These are phyloP conservation scores for Aspergillus awamori DNA, from an alignment of 2,329 filamentous ascomycete genomes.

Conservation along the genomic window DNA sequence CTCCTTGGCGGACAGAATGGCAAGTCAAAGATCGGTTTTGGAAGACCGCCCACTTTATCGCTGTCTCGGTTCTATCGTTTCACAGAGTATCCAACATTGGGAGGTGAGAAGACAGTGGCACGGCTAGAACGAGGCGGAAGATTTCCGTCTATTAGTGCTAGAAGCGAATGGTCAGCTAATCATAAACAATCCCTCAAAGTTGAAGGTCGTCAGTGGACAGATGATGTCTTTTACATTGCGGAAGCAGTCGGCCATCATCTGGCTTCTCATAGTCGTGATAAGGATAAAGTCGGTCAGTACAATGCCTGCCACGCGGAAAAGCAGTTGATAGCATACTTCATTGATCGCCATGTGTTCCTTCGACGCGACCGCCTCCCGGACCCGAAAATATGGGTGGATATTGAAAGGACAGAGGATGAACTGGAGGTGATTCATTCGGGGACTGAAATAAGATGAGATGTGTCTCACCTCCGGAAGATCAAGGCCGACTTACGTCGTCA, in stretches of 20 bases:
- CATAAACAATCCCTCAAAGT: not conserved
- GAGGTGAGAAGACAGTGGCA: too few species aligned
- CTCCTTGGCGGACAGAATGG: too few species aligned
- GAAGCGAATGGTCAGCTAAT: too few species aligned
- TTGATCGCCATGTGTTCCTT: conserved; percentile 20
- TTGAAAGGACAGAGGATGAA: too few species aligned
- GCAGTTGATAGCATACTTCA: conserved; percentile 21
- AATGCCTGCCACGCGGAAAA: conserved; percentile 19
- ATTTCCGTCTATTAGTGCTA: too few species aligned
- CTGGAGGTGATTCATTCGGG: too few species aligned
- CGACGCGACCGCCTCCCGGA: conserved; percentile 1
- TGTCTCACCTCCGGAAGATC: too few species aligned
- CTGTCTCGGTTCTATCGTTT: conserved; percentile 3
- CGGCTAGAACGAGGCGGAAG: too few species aligned
- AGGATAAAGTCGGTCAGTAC: conserved; percentile 3
- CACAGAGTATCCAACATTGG: not conserved
- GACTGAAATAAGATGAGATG: too few species aligned
- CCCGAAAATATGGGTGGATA: not conserved
- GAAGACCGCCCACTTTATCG: too few species aligned
- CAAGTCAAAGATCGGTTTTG: too few species aligned
- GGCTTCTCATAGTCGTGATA: not conserved
- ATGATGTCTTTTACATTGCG: conserved; percentile 12
- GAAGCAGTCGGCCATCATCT: conserved; percentile 4
- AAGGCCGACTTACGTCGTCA: too few species aligned
- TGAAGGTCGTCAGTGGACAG: conserved; percentile 12